Percentiles rank a stretch among this genome's conserved stretches.
Evolutionary conservation across 257 asterid species (phyloP).

Genomic region (Solanum bukasovii): DNA sequence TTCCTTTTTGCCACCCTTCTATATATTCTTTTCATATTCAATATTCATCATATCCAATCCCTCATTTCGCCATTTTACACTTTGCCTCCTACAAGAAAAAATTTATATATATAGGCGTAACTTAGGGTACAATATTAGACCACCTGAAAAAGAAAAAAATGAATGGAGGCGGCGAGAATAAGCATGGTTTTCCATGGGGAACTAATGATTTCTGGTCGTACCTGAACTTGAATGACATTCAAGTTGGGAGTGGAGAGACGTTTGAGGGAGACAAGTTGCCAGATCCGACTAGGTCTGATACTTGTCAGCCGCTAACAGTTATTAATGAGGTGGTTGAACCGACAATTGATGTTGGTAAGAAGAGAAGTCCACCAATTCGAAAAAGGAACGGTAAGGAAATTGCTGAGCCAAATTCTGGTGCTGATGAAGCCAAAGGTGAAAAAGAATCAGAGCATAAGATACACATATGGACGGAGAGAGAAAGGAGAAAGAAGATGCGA

Average conservation of each 20-base stretch:
- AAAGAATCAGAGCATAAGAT: constrained; percentile 48
- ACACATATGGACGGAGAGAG: constrained; percentile 79
- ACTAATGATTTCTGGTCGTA: constrained; percentile 16
- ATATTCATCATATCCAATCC: too few relatives aligned
- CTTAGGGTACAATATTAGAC: neutral
- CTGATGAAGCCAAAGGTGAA: neutral
- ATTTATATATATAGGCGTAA: neutral
- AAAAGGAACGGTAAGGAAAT: neutral
- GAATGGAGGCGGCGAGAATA: constrained; percentile 18
- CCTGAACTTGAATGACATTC: constrained; percentile 13
- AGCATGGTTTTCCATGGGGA: neutral
- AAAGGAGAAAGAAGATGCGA: constrained; percentile 87
- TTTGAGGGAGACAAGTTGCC: constrained; percentile 5
- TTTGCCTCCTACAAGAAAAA: too few relatives aligned
- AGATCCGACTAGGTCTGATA: neutral
- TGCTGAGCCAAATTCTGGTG: neutral
- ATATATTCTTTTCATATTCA: too few relatives aligned
- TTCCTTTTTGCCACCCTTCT: neutral
- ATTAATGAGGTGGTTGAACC: constrained; percentile 3
- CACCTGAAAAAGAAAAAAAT: constrained; percentile 2
- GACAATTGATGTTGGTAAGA: neutral
- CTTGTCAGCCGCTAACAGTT: neutral
- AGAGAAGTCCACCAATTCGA: neutral
- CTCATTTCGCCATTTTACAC: too few relatives aligned
- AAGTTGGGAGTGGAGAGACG: neutral